Conservation (phyloP, 1,284 basidiomycete species). For the Sanguinoderma infundibulare region DNA sequence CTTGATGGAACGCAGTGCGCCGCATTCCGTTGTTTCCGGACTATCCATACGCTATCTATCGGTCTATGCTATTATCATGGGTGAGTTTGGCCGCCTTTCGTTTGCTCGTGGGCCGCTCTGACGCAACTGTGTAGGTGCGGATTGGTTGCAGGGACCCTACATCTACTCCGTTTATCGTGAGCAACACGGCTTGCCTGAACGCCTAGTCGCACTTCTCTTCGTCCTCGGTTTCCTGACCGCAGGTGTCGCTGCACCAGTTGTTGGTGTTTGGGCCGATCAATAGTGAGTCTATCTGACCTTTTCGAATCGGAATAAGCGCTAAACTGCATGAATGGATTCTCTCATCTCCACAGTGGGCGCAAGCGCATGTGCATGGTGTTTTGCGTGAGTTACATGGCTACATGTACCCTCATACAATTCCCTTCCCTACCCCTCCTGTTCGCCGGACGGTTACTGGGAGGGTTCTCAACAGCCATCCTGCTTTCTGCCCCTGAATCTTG, state of each 20-base stretch:
- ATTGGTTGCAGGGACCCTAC: conserved; percentile 83
- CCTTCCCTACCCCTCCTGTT: conserved; percentile 62
- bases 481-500: conserved; percentile 79
- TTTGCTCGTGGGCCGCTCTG: not conserved
- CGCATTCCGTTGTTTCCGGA: conserved; percentile 35
- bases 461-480: conserved; percentile 74
- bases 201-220: conserved; percentile 68
- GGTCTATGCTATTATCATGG: conserved; percentile 77
- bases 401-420: conserved; percentile 62
- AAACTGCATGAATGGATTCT: not conserved
- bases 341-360: conserved; percentile 54
- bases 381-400: conserved; percentile 63
- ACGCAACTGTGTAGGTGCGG: conserved; percentile 52
- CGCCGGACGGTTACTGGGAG: conserved; percentile 65
- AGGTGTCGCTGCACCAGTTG: conserved; percentile 66
- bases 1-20: conserved; percentile 30
- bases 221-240: conserved; percentile 76
- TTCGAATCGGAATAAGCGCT: not conserved
- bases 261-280: conserved; percentile 79
- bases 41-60: conserved; percentile 63
- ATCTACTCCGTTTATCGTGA: conserved; percentile 74
- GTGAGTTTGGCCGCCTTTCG: conserved; percentile 39
- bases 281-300: conserved; percentile 49
- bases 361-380: conserved; percentile 68
- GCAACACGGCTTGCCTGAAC: conserved; percentile 66